Evolutionary conservation across 495 filamentous ascomycete species (phyloP), one percentile per base, ranked within the genome.

Genomic region (Penicillium angulare): DNA sequence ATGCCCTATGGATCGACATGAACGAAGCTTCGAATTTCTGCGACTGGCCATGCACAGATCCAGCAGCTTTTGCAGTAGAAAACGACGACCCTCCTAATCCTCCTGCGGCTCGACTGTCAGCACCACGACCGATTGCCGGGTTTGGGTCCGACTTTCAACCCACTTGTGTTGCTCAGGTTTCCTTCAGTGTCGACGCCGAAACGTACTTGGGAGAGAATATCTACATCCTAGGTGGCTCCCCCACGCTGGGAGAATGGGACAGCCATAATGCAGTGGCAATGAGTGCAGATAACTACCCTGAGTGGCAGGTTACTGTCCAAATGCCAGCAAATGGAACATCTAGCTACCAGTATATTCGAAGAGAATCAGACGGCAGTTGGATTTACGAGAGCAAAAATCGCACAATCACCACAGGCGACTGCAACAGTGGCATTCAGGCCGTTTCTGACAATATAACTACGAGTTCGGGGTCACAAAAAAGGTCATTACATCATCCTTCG

Each of bases 1-100:
- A 63, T 34, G 60, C 52, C 2, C 22, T 63, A 9, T 64, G 60
- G 60, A 64, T 64, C 22, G 60, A 64, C 39, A 64, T 64, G 60
- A 64, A 60, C 34, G 60, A 64, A 42, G 49, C 55, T 7, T 49
- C 52, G 10, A 55, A 50, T 33, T 59, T 54, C 47, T 59, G 35
- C 49, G 47, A 57, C 46, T 46, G 50, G n/a, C 18, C 31, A 6
- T 36, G 17, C 38, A 40, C 48, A 17, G 33, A 47, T 22, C 60
- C 60, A 5, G 48, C 27, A 24, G 47, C 35, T 9, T 59, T 52
- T 15, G 47, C 53, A 5, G 41, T 45, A 20, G 55, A 49, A 10
- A 47, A 51, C 23, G 52, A 49, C 18, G 53, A 53, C 24, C 60
- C 60, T 41, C 56, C 56, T 17, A 31, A 39, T 21, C 46, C 60